Conservation (phyloP, 805 yeast species). For the Pichia pseudocactophila region DNA sequence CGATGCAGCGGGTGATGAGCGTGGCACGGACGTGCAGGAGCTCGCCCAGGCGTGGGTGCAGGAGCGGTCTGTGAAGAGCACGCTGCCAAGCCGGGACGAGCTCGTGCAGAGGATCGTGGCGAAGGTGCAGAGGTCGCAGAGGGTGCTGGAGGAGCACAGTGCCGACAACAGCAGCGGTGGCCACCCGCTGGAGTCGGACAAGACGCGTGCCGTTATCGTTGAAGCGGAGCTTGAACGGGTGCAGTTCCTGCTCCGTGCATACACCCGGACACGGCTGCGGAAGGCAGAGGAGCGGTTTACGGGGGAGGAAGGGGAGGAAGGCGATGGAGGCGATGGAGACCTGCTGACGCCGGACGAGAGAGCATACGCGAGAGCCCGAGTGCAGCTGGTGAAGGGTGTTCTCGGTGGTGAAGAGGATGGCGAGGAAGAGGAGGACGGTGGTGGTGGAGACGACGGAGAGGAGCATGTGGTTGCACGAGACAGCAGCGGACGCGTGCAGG, state of each 20-base stretch:
- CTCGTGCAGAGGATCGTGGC: background rate
- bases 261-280: slow-evolving; percentile 64
- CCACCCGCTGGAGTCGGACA: slow-evolving; percentile 53
- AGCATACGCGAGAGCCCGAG: background rate
- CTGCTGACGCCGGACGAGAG: too few relatives aligned
- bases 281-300: slow-evolving; percentile 67
- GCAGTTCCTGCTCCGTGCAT: slow-evolving; percentile 71
- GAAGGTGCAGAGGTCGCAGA: background rate
- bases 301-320: slow-evolving; percentile 37
- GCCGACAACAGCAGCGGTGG: slow-evolving; percentile 44
- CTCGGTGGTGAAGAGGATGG: background rate
- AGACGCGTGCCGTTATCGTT: slow-evolving; percentile 75
- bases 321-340: too few relatives aligned
- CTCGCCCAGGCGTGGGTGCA: background rate
- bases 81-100: background rate
- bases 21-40: background rate
- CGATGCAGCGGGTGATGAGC: background rate
- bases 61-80: background rate
- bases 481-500: background rate
- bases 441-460: background rate
- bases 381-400: background rate
- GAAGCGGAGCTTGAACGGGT: slow-evolving; percentile 89
- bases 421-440: background rate
- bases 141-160: slow-evolving; percentile 55
- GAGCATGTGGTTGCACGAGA: background rate